Evolutionary conservation across 108 stramenopile genomes (phyloP).

Genomic region (Fragilaria radians): DNA sequence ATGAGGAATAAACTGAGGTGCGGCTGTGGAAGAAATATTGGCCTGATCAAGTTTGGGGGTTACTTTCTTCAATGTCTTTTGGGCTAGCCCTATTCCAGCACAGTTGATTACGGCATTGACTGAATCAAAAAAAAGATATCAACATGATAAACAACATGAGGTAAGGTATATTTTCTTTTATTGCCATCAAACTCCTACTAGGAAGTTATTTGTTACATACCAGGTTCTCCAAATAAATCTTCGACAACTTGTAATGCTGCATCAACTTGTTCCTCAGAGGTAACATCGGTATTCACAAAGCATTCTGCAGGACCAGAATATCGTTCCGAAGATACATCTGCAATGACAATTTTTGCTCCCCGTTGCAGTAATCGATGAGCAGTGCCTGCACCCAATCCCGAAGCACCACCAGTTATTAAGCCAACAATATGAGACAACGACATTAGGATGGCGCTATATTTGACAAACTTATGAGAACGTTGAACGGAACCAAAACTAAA

Average conservation of each 20-base stretch:
- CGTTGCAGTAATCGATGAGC: conserved; percentile 55
- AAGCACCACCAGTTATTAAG: conserved; percentile 84
- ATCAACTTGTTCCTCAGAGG: conserved; percentile 37
- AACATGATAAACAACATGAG: background rate
- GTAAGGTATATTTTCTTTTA: background rate
- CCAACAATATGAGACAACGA: conserved; percentile 27
- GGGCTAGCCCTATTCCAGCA: conserved; percentile 86
- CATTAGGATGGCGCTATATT: no score
- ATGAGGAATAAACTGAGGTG: conserved; percentile 32
- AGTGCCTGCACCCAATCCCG: conserved; percentile 89
- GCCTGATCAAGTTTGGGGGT: no score
- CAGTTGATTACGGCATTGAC: conserved; percentile 89
- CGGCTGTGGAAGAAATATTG: conserved; percentile 36
- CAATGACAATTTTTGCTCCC: conserved; percentile 79
- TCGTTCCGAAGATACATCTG: conserved; percentile 59
- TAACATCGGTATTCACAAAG: conserved; percentile 67
- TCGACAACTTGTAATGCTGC: conserved; percentile 54
- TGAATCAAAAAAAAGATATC: conserved; percentile 10
- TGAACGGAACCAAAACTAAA: no score
- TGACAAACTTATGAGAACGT: no score
- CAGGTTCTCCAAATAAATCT: conserved; percentile 52
- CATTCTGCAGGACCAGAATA: conserved; percentile 34
- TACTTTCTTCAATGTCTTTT: conserved; percentile 56
- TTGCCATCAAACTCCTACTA: background rate
- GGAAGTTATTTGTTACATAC: no score